Percentiles rank a stretch among this genome's conserved stretches.
These are phyloP conservation scores for Incumbomyces delicatus DNA, from an alignment of 2,329 filamentous ascomycete genomes.

Conservation along the genomic window DNA sequence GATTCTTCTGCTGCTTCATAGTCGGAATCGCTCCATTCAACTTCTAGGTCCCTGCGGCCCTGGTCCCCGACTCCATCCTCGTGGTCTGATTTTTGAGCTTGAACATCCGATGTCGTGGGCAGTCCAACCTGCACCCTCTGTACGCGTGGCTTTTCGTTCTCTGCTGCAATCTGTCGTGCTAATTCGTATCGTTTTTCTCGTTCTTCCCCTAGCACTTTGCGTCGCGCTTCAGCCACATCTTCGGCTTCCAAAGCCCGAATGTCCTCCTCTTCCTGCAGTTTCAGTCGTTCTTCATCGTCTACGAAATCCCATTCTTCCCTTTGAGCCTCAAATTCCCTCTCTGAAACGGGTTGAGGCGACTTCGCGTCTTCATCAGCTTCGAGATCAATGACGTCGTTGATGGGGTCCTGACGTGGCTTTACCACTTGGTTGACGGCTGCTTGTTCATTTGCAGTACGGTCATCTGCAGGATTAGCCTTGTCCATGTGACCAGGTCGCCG, in stretches of 20 bases:
- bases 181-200: slow-evolving; percentile 32
- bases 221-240: slow-evolving; percentile 10
- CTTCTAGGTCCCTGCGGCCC: slow-evolving; percentile 3
- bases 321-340: slow-evolving; percentile 20
- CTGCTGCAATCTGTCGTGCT: slow-evolving; percentile 18
- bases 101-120: slow-evolving; percentile 8
- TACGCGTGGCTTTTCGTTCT: slow-evolving; percentile 25
- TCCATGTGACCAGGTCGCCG: slow-evolving; percentile 8
- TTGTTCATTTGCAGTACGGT: slow-evolving; percentile 5
- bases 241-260: slow-evolving; percentile 3
- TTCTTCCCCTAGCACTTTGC: slow-evolving; percentile 27
- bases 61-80: slow-evolving; percentile 8
- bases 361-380: slow-evolving; percentile 26
- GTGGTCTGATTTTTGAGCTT: slow-evolving; percentile 7
- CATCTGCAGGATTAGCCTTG: slow-evolving; percentile 19
- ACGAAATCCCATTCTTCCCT: slow-evolving; percentile 24
- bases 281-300: slow-evolving; percentile 21
- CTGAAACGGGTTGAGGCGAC: slow-evolving; percentile 22
- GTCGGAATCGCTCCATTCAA: slow-evolving; percentile 26
- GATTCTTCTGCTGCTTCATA: slow-evolving; percentile 15
- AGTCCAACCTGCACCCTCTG: slow-evolving; percentile 28
- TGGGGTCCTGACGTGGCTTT: slow-evolving; percentile 23
- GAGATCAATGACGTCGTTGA: slow-evolving; percentile 31
- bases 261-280: slow-evolving; percentile 26
- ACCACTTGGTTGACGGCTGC: slow-evolving; percentile 7